Evolutionary conservation across 345 rosid genomes (phyloP).

Genomic region (Dimocarpus longan): DNA sequence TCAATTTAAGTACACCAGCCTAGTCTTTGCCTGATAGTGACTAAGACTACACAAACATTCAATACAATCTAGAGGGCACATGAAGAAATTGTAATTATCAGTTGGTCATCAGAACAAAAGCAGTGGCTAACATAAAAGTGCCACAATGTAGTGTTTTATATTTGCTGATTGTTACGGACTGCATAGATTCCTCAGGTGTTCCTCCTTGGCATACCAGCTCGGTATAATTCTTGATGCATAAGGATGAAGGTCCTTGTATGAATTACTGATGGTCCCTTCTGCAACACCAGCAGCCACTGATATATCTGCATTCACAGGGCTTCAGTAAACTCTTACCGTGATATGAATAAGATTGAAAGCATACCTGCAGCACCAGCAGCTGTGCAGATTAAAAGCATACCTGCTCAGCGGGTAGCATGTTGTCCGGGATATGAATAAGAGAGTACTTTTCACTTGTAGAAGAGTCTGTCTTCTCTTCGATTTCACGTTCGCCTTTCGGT

Average conservation of each 20-base stretch:
- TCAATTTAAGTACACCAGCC: no score
- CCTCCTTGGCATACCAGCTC: no score
- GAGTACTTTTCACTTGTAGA: constrained; percentile 65
- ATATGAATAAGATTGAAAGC: no score
- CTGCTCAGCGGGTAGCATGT: constrained; percentile 82
- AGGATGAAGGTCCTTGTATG: constrained; percentile 29
- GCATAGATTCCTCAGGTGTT: constrained; percentile 26
- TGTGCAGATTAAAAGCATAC: constrained; percentile 32
- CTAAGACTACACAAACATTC: background rate
- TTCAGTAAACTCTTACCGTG: background rate
- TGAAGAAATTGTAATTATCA: no score
- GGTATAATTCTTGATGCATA: no score
- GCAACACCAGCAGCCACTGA: constrained; percentile 29
- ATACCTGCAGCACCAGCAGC: no score
- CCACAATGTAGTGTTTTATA: background rate
- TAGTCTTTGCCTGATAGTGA: no score
- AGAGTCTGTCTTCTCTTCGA: constrained; percentile 66
- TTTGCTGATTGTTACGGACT: constrained; percentile 13
- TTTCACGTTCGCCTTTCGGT: constrained; percentile 70
- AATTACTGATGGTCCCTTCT: constrained; percentile 29
- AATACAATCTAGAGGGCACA: background rate
- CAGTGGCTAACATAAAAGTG: background rate
- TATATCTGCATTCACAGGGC: constrained; percentile 21
- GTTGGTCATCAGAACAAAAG: background rate
- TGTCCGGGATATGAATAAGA: constrained; percentile 66